Conservation (phyloP, 768 basidiomycete species). For the Trametes coccinea region DNA sequence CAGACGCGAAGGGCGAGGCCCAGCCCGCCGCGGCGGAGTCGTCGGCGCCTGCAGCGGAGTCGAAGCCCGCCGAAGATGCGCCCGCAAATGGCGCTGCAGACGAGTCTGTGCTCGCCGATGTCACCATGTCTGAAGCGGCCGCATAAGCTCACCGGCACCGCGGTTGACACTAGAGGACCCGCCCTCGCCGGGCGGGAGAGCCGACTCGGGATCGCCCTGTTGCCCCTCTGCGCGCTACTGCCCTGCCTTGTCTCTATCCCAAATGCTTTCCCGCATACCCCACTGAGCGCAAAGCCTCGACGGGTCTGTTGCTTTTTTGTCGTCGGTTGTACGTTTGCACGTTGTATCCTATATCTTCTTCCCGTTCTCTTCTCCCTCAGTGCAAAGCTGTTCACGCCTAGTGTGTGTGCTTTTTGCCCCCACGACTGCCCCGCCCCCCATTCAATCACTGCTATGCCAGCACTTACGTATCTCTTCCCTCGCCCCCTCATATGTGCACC, state of each 20-base stretch:
- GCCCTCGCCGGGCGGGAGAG: not conserved
- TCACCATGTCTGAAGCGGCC: conserved; percentile 32
- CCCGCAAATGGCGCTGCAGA: conserved; percentile 25
- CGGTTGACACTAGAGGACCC: not conserved
- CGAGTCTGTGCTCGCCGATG: conserved; percentile 29
- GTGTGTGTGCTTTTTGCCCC: conserved; percentile 4
- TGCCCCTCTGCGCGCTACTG: not conserved
- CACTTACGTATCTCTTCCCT: not conserved
- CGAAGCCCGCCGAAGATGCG: conserved; percentile 21
- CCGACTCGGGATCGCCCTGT: not conserved
- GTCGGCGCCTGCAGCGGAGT: conserved; percentile 16
- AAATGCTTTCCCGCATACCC: not conserved
- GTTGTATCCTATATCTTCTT: conserved; percentile 20
- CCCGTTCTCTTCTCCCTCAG: not conserved
- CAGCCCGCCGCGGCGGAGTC: conserved; percentile 21
- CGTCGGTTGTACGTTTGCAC: conserved; percentile 19
- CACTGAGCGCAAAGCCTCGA: conserved; percentile 7
- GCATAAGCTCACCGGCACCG: conserved; percentile 9
- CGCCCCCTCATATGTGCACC: not conserved
- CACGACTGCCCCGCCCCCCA: not conserved
- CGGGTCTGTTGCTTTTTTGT: conserved; percentile 3
- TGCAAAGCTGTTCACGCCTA: conserved; percentile 6
- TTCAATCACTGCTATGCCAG: not conserved
- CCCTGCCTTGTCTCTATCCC: not conserved
- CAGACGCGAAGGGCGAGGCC: conserved; percentile 22